These are phyloP conservation scores for Pseudogymnoascus sp. DNA, from an alignment of 2,329 filamentous ascomycete genomes.

Conservation along the genomic window DNA sequence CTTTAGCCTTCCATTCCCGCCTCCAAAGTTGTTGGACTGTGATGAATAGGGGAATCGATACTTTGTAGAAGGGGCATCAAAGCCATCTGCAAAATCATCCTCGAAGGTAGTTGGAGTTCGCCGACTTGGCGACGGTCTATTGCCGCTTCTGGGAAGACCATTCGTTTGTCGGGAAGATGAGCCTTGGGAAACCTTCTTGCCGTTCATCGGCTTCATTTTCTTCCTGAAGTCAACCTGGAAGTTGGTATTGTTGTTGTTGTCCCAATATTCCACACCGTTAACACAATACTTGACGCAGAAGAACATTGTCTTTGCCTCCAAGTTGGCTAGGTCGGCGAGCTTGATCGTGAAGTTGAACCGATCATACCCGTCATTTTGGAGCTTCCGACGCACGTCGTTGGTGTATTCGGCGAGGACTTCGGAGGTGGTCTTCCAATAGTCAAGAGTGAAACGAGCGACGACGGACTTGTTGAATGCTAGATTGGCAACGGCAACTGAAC, in stretches of 20 bases:
- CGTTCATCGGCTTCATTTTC: constrained; percentile 58
- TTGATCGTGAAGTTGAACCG: constrained; percentile 93
- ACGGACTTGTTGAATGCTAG: constrained; percentile 83
- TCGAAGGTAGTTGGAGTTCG: constrained; percentile 48
- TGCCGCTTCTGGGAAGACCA: constrained; percentile 61
- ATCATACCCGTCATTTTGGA: constrained; percentile 64
- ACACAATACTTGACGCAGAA: constrained; percentile 87
- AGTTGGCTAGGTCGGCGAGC: constrained; percentile 80
- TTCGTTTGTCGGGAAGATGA: constrained; percentile 44
- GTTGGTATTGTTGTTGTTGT: constrained; percentile 82
- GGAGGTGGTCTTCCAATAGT: constrained; percentile 98
- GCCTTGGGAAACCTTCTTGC: constrained; percentile 47
- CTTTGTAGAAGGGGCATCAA: constrained; percentile 32
- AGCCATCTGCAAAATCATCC: constrained; percentile 64
- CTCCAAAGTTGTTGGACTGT: constrained; percentile 22
- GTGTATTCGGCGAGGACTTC: constrained; percentile 87
- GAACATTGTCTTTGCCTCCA: constrained; percentile 87
- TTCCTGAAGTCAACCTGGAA: constrained; percentile 92
- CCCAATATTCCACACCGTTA: constrained; percentile 83
- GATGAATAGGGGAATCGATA: constrained; percentile 29
- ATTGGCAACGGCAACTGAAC: constrained; percentile 79
- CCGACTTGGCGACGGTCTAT: constrained; percentile 41
- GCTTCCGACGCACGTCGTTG: constrained; percentile 64
- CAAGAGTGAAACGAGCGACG: constrained; percentile 87
- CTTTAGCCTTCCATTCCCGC: constrained; percentile 56